Evolutionary conservation across 2,329 filamentous ascomycete genomes (phyloP).

Genomic region (Cucurbitaria berberidis): DNA sequence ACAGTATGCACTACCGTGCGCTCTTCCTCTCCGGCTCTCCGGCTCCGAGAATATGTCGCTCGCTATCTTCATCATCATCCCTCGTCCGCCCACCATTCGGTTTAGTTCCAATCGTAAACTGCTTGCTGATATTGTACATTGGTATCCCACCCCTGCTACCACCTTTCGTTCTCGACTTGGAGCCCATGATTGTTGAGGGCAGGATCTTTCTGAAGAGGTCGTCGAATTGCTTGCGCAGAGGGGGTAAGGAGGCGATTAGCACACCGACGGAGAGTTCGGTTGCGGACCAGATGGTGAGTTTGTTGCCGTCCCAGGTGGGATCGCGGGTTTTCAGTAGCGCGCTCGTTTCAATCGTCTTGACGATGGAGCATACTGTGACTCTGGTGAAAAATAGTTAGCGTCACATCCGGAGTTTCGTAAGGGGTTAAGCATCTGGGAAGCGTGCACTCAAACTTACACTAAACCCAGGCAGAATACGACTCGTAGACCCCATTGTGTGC

Average conservation of each 20-base stretch:
- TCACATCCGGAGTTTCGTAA: background rate
- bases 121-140: conserved; percentile 25
- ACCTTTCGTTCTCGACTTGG: conserved; percentile 10
- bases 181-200: conserved; percentile 17
- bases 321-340: conserved; percentile 26
- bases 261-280: conserved; percentile 32
- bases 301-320: conserved; percentile 33
- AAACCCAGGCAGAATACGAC: conserved; percentile 37
- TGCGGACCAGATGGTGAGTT: conserved; percentile 34
- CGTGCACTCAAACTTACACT: conserved; percentile 30
- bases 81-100: conserved; percentile 7
- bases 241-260: conserved; percentile 30
- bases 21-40: conserved; percentile 1
- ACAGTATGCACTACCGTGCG: conserved; percentile 30
- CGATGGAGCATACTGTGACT: conserved; percentile 34
- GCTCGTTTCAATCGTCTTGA: conserved; percentile 35
- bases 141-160: conserved; percentile 17
- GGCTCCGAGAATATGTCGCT: conserved; percentile 21
- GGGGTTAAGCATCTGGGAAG: background rate
- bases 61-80: conserved; percentile 28
- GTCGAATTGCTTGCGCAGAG: conserved; percentile 36
- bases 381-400: conserved; percentile 15
- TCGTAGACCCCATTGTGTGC: conserved; percentile 34
- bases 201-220: conserved; percentile 22
- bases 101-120: conserved; percentile 8